A percentile compares a stretch with the other conserved stretches of the same genome.
These are phyloP conservation scores for Yamadazyma nakazawae DNA, from an alignment of 805 yeast species.

Conservation along the genomic window DNA sequence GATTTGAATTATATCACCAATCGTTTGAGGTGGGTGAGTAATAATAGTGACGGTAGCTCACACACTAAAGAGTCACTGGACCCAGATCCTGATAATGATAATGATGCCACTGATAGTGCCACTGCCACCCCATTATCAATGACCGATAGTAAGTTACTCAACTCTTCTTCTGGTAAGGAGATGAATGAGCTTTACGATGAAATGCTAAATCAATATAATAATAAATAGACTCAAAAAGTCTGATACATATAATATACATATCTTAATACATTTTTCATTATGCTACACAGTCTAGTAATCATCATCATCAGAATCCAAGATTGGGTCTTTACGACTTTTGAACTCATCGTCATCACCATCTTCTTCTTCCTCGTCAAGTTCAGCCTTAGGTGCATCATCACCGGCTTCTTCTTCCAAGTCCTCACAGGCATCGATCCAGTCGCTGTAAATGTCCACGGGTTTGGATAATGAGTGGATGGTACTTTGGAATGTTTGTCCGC, in stretches of 20 bases:
- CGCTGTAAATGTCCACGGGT: slow-evolving; percentile 93
- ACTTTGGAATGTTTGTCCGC: slow-evolving; percentile 92
- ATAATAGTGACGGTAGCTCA: background rate
- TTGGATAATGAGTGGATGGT: slow-evolving; percentile 79
- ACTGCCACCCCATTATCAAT: slow-evolving; percentile 4
- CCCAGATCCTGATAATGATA: background rate
- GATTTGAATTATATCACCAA: slow-evolving; percentile 18
- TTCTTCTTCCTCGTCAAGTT: slow-evolving; percentile 22
- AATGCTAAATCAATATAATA: slow-evolving; percentile 16
- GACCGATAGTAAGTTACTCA: slow-evolving; percentile 6
- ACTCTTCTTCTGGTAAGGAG: slow-evolving; percentile 4
- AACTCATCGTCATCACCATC: slow-evolving; percentile 33
- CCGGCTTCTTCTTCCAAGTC: slow-evolving; percentile 62
- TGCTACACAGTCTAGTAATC: slow-evolving; percentile 18
- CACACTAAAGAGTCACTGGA: background rate
- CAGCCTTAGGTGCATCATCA: slow-evolving; percentile 18
- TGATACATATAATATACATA: background rate
- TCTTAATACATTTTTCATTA: background rate
- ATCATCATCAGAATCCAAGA: slow-evolving; percentile 30
- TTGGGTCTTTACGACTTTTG: slow-evolving; percentile 9
- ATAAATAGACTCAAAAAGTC: slow-evolving; percentile 3
- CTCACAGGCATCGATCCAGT: slow-evolving; percentile 97
- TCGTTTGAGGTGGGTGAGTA: slow-evolving; percentile 11
- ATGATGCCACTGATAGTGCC: slow-evolving; percentile 1
- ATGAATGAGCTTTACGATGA: slow-evolving; percentile 23